Conservation (phyloP, 2,329 filamentous ascomycete genomes). For the Endoconidiophora laricicola region DNA sequence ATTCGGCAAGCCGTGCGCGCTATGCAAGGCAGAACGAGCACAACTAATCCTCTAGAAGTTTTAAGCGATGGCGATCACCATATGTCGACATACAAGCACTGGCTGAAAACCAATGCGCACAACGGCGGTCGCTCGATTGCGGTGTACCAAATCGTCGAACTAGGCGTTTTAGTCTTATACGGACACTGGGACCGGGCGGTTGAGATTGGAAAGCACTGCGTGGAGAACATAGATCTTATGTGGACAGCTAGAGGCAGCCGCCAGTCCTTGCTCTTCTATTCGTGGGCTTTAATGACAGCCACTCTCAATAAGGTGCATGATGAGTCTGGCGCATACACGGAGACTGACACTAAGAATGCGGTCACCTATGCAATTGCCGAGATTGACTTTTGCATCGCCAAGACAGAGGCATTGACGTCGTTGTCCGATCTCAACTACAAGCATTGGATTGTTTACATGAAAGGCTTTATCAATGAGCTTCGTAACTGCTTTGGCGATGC, state of each 20-base stretch:
- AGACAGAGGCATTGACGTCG: constrained; percentile 40
- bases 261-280: constrained; percentile 42
- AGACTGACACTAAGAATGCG: constrained; percentile 19
- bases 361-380: constrained; percentile 33
- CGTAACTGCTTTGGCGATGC: constrained; percentile 38
- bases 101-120: constrained; percentile 32
- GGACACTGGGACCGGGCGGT: constrained; percentile 44
- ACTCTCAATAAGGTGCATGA: constrained; percentile 30
- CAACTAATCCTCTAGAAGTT: constrained; percentile 33
- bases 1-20: constrained; percentile 51
- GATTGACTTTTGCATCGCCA: constrained; percentile 37
- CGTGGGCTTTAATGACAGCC: constrained; percentile 36
- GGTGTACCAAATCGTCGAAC: constrained; percentile 51
- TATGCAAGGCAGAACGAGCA: constrained; percentile 55
- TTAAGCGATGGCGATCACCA: constrained; percentile 55
- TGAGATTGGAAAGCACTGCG: constrained; percentile 35
- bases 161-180: constrained; percentile 45
- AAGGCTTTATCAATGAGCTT: constrained; percentile 52
- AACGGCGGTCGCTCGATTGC: constrained; percentile 48
- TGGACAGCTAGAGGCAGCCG: constrained; percentile 45
- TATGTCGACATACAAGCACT: constrained; percentile 39
- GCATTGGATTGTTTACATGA: constrained; percentile 49
- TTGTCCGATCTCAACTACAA: constrained; percentile 57
- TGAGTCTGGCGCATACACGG: constrained; percentile 23
- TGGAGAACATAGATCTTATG: constrained; percentile 30